Evolutionary conservation across 192 early-diverging fungal species (phyloP).

Genomic region (Coemansia pectinata): DNA sequence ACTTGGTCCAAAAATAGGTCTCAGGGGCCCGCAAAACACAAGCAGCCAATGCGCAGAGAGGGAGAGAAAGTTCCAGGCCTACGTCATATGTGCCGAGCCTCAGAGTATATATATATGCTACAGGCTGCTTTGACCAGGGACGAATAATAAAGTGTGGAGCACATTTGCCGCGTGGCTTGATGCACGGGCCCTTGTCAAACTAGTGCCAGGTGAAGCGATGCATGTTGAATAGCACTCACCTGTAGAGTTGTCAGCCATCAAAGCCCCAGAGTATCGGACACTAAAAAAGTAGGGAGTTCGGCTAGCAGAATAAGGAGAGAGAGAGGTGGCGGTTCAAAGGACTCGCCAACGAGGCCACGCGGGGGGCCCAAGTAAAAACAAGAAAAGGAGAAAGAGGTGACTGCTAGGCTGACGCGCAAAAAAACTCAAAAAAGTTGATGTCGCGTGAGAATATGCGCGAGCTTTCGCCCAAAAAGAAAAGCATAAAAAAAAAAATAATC

Average conservation of each 20-base stretch:
- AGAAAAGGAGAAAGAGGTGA: not conserved
- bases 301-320: not conserved
- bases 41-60: not conserved
- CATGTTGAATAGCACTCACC: not conserved
- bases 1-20: constrained; percentile 1
- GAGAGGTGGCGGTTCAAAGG: not conserved
- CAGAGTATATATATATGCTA: too few species aligned
- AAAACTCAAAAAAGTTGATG: not conserved
- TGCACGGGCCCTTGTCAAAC: not conserved
- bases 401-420: not conserved
- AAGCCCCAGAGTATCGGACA: not conserved
- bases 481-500: not conserved
- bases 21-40: not conserved
- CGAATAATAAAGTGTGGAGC: too few species aligned
- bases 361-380: not conserved
- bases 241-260: too few species aligned
- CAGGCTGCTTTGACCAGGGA: too few species aligned
- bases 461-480: not conserved
- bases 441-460: constrained; percentile 3
- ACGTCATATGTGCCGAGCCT: too few species aligned
- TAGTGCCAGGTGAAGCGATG: not conserved
- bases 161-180: too few species aligned
- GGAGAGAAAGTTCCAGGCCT: not conserved
- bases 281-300: not conserved
- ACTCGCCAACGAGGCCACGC: not conserved